Evolutionary conservation across 176 grass and related monocot genomes (phyloP).

Genomic region (Ananas comosus): DNA sequence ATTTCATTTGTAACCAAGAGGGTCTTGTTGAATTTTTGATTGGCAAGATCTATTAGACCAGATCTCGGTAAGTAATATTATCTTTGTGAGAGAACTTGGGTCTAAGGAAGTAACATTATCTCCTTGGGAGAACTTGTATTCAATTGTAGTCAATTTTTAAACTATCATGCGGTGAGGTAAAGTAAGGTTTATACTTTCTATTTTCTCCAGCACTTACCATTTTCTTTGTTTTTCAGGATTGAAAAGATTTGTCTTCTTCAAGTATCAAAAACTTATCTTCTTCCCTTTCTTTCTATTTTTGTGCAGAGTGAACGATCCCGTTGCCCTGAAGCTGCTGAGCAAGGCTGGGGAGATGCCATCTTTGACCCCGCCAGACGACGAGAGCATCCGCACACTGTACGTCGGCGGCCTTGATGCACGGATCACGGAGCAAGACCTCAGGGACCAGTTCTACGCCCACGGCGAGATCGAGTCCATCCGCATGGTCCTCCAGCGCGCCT

Average conservation of each 20-base stretch:
- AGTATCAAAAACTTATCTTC: background rate
- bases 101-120: too few relatives aligned
- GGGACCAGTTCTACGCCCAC: constrained; percentile 87
- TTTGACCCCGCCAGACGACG: constrained; percentile 72
- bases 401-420: constrained; percentile 73
- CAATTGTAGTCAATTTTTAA: too few relatives aligned
- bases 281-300: background rate
- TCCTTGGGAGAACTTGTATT: too few relatives aligned
- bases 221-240: background rate
- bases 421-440: constrained; percentile 74
- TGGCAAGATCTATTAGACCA: too few relatives aligned
- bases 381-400: constrained; percentile 86
- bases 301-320: constrained; percentile 85
- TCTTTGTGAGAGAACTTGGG: too few relatives aligned
- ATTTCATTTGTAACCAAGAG: too few relatives aligned
- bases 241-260: background rate
- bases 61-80: too few relatives aligned
- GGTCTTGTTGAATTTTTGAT: too few relatives aligned
- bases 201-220: background rate
- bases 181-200: background rate
- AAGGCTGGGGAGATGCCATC: constrained; percentile 98
- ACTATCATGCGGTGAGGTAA: too few relatives aligned
- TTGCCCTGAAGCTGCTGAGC: constrained; percentile 74
- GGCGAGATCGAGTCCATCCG: constrained; percentile 95
- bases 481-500: constrained; percentile 82